Base-by-base conservation (phyloP, 116 monocot genomes). In the Cymodocea nodosa region DNA sequence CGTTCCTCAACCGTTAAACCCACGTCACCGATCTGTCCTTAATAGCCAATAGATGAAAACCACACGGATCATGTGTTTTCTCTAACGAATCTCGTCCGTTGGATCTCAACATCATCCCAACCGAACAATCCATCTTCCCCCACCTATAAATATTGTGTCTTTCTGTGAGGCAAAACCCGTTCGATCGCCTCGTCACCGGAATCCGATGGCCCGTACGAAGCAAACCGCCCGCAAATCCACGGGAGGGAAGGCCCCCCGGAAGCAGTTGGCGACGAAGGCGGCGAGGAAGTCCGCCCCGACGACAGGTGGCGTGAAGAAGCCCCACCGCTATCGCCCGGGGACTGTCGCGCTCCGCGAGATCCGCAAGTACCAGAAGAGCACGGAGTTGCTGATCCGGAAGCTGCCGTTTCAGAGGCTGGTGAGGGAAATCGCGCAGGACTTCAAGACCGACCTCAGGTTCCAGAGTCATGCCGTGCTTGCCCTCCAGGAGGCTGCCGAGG, bases 311-410 rank as follows among this genome's bases (percentile, higher is more conserved):
- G 67, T 67, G 34, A 67, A 67, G 67, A 67, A 67, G 67, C 67
- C 67, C 34, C 67, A 67, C 67, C 67, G 67, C 30, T 67, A 67
- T 10, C 67, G 67, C 12, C 67, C 67, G 17, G 67, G 67, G 1
- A 67, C 67, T 34, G 67, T 67, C 14, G 67, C 67, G 2, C 67
- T 67, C 36, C 67, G 67, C 7, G 67, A 67, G 24, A 67, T 67
- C 30, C 53, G 67, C 6, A 67, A 67, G 65, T 65, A 65, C 65
- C 65, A 65, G 65, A 65, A 65, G 65, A 65, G 65, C 65, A 65
- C 65, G 23, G 67, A 67, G 53, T n/a, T 67, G 30, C 67, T 67
- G 18, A 67, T 67, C 25, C 17, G 67, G 52, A 67, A 67, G 67
- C 55, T 67, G 54, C 67, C 67, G 17, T 67, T 67, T 54, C 67